phyloP scores from a whole-genome alignment of 1,284 basidiomycete species.

The Leccinum variabile region DNA sequence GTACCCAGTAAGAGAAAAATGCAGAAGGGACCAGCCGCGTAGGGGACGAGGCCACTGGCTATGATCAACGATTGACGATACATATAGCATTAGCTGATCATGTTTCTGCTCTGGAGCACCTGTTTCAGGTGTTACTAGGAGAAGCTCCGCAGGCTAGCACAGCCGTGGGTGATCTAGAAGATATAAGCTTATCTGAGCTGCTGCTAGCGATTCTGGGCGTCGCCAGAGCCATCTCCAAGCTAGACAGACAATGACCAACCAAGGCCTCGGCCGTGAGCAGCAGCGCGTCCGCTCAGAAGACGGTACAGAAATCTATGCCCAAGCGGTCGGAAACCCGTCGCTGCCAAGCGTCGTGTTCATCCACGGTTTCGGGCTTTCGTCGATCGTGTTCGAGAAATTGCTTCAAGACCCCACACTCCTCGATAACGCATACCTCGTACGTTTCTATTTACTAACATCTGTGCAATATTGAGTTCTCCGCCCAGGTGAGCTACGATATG shows the following conservation, averaged over 20 bases:
- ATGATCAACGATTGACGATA: not conserved
- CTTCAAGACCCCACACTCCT: not conserved
- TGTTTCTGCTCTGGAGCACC: not conserved
- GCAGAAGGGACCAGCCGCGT: not conserved
- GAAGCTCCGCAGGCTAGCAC: not conserved
- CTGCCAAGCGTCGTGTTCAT: not conserved
- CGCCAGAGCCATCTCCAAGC: not conserved
- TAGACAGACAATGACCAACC: slow-evolving; percentile 4
- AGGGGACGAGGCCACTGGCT: not conserved
- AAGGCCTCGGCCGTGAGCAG: not conserved
- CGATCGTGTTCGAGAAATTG: not conserved
- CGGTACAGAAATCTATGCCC: not conserved
- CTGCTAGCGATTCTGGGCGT: not conserved
- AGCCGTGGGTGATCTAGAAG: not conserved
- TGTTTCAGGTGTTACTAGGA: not conserved
- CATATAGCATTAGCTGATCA: not conserved
- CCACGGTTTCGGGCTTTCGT: not conserved
- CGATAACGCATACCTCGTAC: not conserved
- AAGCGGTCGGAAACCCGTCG: not conserved
- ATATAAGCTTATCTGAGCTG: not conserved
- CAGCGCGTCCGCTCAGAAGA: not conserved
- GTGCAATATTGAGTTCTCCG: not conserved
- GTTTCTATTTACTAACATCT: not conserved
- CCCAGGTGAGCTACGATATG: slow-evolving; percentile 10
- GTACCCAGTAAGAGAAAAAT: not conserved